Conservation (phyloP, 257 asterid genomes). For the Solanum chaucha region DNA sequence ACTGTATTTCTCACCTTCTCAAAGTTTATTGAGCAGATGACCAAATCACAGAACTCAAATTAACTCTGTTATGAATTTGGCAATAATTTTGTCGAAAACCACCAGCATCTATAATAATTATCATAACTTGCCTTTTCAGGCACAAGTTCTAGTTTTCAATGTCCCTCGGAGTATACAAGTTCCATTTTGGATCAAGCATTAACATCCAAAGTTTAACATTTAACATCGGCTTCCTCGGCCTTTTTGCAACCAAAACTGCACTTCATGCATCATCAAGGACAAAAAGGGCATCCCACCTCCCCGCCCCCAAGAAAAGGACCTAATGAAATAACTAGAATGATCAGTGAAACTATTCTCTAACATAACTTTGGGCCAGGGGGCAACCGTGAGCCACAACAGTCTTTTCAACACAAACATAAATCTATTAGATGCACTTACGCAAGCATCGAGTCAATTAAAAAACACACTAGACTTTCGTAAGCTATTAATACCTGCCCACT, state of each 20-base stretch:
- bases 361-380: neutral
- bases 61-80: neutral
- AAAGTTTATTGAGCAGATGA: neutral
- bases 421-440: neutral
- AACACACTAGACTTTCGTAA: neutral
- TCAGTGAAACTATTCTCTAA: neutral
- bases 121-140: neutral
- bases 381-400: neutral
- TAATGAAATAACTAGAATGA: neutral
- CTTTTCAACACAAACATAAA: neutral
- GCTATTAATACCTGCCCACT: conserved; percentile 45
- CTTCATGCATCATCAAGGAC: neutral
- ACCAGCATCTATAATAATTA: neutral
- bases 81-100: neutral
- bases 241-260: neutral
- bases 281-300: neutral
- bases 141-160: neutral
- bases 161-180: neutral
- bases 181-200: neutral
- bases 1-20: neutral
- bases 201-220: neutral
- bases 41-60: neutral
- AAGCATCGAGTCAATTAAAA: neutral
- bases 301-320: neutral
- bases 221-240: neutral